Evolutionary conservation across 306 rosid genomes (phyloP).

Genomic region (Rosa chinensis): DNA sequence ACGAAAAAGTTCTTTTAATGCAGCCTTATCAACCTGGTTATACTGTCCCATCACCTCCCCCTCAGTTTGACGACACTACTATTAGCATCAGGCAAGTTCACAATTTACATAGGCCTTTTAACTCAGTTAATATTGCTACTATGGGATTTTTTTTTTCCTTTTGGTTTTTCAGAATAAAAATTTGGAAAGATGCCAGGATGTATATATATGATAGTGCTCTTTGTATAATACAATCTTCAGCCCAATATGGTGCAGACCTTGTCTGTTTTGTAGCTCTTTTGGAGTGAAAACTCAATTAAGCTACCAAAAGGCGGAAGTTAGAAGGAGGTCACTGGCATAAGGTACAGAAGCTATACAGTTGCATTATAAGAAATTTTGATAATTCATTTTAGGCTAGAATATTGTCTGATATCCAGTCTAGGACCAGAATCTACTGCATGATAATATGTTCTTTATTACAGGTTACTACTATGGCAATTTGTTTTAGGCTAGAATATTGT

Average conservation of each 20-base stretch:
- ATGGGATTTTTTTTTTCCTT: background rate
- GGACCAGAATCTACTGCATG: too few relatives aligned
- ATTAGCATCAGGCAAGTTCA: slow-evolving; percentile 52
- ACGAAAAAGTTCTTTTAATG: slow-evolving; percentile 5
- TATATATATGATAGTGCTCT: background rate
- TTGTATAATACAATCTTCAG: background rate
- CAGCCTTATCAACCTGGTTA: slow-evolving; percentile 53
- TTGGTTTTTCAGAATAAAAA: background rate
- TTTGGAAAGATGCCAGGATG: background rate
- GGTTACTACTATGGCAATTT: too few relatives aligned
- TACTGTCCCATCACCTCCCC: slow-evolving; percentile 40
- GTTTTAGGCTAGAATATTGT: too few relatives aligned
- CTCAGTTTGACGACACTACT: slow-evolving; percentile 41
- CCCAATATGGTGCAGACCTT: background rate
- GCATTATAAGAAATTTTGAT: too few relatives aligned
- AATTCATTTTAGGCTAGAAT: too few relatives aligned
- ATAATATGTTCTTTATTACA: too few relatives aligned
- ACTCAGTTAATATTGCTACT: background rate
- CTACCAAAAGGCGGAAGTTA: too few relatives aligned
- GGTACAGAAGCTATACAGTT: too few relatives aligned
- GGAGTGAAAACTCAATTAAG: too few relatives aligned
- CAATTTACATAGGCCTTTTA: background rate
- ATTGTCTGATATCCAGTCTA: too few relatives aligned
- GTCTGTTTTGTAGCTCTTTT: background rate
- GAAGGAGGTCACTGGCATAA: too few relatives aligned